Base-by-base conservation (phyloP, 805 yeast genomes). In the Wickerhamomyces alni region DNA sequence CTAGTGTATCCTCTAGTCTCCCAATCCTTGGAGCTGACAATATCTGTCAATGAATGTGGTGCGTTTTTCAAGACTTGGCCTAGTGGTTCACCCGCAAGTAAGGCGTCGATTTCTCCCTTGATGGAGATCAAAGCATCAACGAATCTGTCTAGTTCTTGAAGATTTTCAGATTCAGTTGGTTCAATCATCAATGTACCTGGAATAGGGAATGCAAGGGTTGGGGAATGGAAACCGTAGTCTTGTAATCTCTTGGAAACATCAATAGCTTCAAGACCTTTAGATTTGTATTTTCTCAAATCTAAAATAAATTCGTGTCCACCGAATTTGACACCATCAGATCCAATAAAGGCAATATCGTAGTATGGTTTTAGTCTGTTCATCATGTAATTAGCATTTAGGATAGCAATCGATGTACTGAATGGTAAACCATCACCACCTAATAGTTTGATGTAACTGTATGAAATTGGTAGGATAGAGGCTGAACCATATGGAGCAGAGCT, bases 141-240 rank as follows among this genome's bases (percentile, higher is more conserved):
- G 64, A 93, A 91, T 55, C 97, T 75, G 63, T 93, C 91, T 45
- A 93, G 70, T 66, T 93, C 99, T 40, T 72, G 85, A 55, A 82
- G 65, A 57, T 87, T 79, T 66, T 93, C 99, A 16, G 93, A 82
- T 66, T 93, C 99, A 3, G 99, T 93, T 43, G 99, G 99, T 67
- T 93, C 99, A 47, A 93, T 79, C 99, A 93, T 93, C 52, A 93
- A 73, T 2, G 99, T 93, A 46, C 95, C 95, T 5, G 97, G 91
- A 37, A 93, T 95, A 9, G 99, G 99, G 86, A 93, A 93, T 3
- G 98, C 93, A 86, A 93, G 81, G 19, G 99, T 93, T 46, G 99
- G 99, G 1, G 96, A 96, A 64, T 93, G 99, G 78, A 93, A 93
- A 1, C 98, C 96, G 61, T 91, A 93, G 66, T 93, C 99, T 66